A percentile compares a stretch with the other conserved stretches of the same genome.
These are phyloP conservation scores for Diutina scorzettiae DNA, from an alignment of 1,139 yeast species.

Conservation along the genomic window DNA sequence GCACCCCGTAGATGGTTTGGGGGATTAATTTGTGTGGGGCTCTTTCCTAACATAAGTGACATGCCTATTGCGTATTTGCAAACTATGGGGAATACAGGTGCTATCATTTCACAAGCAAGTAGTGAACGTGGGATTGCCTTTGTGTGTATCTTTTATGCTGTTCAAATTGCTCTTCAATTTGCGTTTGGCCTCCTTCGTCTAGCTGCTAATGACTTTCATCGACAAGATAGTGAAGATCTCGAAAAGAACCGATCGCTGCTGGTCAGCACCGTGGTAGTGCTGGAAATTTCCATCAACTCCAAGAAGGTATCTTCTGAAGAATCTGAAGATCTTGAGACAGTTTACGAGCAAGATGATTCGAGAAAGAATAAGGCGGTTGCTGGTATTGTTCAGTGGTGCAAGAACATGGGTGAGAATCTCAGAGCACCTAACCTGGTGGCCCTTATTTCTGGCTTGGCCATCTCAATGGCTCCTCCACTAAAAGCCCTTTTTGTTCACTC, in stretches of 20 bases:
- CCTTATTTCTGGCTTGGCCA: conserved; percentile 44
- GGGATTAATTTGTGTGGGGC: conserved; percentile 54
- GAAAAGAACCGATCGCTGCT: neutral
- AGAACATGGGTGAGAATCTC: conserved; percentile 29
- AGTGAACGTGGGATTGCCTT: conserved; percentile 82
- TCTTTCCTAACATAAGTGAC: conserved; percentile 66
- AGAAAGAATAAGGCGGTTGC: neutral
- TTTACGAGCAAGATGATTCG: neutral
- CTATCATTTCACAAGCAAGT: conserved; percentile 40
- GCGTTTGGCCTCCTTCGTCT: conserved; percentile 63
- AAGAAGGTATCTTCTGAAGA: neutral
- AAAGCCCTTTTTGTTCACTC: conserved; percentile 58
- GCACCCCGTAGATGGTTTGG: conserved; percentile 72
- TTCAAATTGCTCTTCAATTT: conserved; percentile 61
- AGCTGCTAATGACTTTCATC: conserved; percentile 52
- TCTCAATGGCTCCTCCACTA: conserved; percentile 84
- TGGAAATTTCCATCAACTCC: neutral
- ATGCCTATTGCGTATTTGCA: conserved; percentile 84
- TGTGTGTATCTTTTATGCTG: conserved; percentile 65
- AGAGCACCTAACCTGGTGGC: conserved; percentile 60
- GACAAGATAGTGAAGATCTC: conserved; percentile 16
- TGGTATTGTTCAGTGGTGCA: neutral
- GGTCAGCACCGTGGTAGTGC: neutral
- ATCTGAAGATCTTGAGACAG: neutral
- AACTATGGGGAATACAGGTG: conserved; percentile 56